Evolutionary conservation across 2,329 filamentous ascomycete genomes (phyloP).

Genomic region (Scorias spongiosa): DNA sequence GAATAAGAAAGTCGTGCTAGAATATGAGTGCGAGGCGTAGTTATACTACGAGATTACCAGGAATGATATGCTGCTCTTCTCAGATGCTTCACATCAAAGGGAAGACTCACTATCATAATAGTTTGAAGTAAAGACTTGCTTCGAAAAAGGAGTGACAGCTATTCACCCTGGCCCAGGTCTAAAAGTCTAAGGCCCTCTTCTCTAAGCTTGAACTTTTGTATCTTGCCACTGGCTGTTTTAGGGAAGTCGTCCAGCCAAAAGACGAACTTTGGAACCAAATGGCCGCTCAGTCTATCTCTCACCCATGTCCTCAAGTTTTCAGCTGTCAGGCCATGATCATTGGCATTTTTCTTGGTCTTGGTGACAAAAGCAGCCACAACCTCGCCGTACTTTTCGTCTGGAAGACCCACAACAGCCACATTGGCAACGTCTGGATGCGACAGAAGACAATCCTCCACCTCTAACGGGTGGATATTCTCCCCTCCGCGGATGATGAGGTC

Average conservation of each 20-base stretch:
- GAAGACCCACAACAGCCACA: constrained; percentile 68
- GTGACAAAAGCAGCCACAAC: constrained; percentile 73
- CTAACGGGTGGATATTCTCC: constrained; percentile 89
- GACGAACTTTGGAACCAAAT: constrained; percentile 73
- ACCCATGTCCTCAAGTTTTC: constrained; percentile 61
- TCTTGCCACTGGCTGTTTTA: constrained; percentile 93
- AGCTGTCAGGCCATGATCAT: constrained; percentile 33
- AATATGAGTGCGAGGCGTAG: too few species aligned
- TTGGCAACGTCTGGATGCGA: constrained; percentile 56
- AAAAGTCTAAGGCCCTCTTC: constrained; percentile 44
- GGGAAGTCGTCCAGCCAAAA: constrained; percentile 78
- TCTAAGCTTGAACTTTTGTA: constrained; percentile 80
- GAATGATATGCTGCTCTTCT: too few species aligned
- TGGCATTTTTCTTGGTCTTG: constrained; percentile 18
- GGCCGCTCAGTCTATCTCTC: constrained; percentile 50
- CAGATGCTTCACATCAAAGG: too few species aligned
- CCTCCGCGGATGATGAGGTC: constrained; percentile 90
- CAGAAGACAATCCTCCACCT: constrained; percentile 79
- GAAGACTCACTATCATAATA: too few species aligned
- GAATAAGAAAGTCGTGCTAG: too few species aligned
- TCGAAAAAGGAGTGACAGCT: constrained; percentile 3
- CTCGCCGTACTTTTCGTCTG: constrained; percentile 73
- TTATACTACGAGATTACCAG: too few species aligned
- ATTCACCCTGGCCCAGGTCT: constrained; percentile 21
- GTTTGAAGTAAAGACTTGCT: too few species aligned